Conservation (phyloP, 768 basidiomycete species). For the Termitomyces sp. region DNA sequence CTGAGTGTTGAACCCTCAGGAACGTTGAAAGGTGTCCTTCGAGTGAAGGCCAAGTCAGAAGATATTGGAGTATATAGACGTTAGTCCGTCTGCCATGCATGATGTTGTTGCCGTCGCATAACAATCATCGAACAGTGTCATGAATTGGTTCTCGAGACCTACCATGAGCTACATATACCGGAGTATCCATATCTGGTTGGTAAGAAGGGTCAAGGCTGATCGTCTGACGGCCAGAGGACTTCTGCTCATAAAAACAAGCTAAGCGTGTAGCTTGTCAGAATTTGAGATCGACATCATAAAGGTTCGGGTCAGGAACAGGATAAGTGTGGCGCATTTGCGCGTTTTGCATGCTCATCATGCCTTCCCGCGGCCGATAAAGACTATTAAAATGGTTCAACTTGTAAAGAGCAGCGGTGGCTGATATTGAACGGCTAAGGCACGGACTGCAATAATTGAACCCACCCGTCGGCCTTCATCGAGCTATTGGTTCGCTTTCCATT, state of each 20-base stretch:
- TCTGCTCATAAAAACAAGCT: neutral
- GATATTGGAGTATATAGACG: too few species aligned
- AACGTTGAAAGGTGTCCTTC: too few species aligned
- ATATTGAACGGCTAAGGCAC: neutral
- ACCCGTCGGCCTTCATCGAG: neutral
- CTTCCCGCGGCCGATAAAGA: neutral
- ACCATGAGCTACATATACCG: too few species aligned
- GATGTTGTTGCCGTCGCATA: too few species aligned
- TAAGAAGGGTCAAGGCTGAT: neutral
- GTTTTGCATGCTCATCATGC: neutral
- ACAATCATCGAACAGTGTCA: too few species aligned
- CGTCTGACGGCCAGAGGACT: neutral
- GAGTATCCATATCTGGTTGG: too few species aligned
- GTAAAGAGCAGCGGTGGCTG: neutral
- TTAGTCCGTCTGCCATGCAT: too few species aligned
- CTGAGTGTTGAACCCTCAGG: too few species aligned
- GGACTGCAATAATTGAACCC: neutral
- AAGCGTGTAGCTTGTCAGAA: neutral
- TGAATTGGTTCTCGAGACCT: too few species aligned
- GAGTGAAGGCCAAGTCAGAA: too few species aligned
- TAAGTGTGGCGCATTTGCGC: neutral
- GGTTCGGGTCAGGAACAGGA: neutral
- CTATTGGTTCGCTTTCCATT: constrained; percentile 63
- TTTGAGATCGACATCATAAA: neutral
- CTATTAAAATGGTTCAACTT: neutral